Conservation (phyloP, 441 rosid genomes). For the Pelargonium exstipulatum region DNA sequence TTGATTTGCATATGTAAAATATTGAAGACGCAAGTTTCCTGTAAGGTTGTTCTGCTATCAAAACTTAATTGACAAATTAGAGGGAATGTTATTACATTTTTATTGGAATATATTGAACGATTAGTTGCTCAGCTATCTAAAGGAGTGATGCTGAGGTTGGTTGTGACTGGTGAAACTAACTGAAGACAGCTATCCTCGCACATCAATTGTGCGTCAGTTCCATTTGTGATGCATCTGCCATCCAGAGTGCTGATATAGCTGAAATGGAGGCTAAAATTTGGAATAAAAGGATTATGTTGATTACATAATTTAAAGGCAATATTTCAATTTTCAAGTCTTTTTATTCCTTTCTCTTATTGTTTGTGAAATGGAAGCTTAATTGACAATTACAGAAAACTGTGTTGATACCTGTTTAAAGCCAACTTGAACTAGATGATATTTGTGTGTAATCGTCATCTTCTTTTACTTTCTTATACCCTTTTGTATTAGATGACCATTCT, state of each 20-base stretch:
- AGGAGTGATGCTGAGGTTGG: background rate
- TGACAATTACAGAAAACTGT: background rate
- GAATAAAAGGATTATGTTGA: too few species aligned
- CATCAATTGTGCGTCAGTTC: too few species aligned
- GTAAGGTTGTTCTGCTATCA: background rate
- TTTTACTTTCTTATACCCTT: background rate
- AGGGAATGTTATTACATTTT: background rate
- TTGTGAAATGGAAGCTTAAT: background rate
- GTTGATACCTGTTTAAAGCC: background rate
- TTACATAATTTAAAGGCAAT: background rate
- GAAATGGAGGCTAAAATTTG: too few species aligned
- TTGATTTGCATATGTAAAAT: background rate
- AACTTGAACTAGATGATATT: background rate
- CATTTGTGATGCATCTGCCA: too few species aligned
- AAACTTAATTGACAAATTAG: background rate
- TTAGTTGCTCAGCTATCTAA: background rate
- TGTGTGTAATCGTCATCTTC: background rate
- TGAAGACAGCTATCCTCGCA: background rate
- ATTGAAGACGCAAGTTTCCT: background rate
- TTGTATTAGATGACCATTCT: background rate
- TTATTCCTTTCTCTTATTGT: background rate
- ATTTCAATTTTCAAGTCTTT: background rate
- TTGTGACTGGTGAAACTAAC: conserved; percentile 1
- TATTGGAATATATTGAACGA: background rate
- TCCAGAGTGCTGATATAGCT: too few species aligned